Evolutionary conservation across 2,329 filamentous ascomycete genomes (phyloP).

Genomic region (Pestalotiopsis sp.): DNA sequence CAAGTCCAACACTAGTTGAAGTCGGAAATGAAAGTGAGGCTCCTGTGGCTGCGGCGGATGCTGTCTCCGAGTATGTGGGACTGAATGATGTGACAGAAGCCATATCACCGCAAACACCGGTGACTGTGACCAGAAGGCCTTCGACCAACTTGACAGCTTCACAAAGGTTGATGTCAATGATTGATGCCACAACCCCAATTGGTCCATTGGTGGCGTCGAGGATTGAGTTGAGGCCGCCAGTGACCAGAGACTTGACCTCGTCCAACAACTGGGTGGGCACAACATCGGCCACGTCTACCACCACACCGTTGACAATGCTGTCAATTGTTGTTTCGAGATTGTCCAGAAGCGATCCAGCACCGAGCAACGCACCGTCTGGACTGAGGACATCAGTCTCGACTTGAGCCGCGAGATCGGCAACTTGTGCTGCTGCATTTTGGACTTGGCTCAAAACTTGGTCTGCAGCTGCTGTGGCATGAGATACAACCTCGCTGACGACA

Average conservation of each 20-base stretch:
- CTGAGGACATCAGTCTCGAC: slow-evolving; percentile 17
- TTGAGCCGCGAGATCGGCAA: slow-evolving; percentile 22
- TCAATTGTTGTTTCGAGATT: slow-evolving; percentile 21
- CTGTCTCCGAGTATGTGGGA: slow-evolving; percentile 12
- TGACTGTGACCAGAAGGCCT: slow-evolving; percentile 24
- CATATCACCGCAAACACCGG: slow-evolving; percentile 25
- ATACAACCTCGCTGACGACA: slow-evolving; percentile 7
- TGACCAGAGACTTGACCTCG: slow-evolving; percentile 17
- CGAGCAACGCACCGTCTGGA: slow-evolving; percentile 20
- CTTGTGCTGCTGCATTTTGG: slow-evolving; percentile 22
- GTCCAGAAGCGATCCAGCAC: slow-evolving; percentile 20
- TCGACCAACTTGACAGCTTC: slow-evolving; percentile 22
- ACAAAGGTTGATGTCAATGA: slow-evolving; percentile 26
- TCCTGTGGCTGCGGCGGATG: background rate
- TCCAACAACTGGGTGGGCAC: slow-evolving; percentile 17
- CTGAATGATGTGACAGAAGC: slow-evolving; percentile 16
- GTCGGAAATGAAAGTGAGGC: background rate
- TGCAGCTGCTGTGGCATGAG: slow-evolving; percentile 19
- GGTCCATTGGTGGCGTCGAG: slow-evolving; percentile 20
- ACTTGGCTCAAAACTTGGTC: slow-evolving; percentile 15
- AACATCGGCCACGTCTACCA: slow-evolving; percentile 16
- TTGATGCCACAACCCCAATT: slow-evolving; percentile 19
- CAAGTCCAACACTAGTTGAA: background rate
- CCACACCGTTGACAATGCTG: slow-evolving; percentile 18
- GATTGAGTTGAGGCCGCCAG: slow-evolving; percentile 21